phyloP scores from a whole-genome alignment of 2,329 filamentous ascomycete species.

The Sporothrix humicola region DNA sequence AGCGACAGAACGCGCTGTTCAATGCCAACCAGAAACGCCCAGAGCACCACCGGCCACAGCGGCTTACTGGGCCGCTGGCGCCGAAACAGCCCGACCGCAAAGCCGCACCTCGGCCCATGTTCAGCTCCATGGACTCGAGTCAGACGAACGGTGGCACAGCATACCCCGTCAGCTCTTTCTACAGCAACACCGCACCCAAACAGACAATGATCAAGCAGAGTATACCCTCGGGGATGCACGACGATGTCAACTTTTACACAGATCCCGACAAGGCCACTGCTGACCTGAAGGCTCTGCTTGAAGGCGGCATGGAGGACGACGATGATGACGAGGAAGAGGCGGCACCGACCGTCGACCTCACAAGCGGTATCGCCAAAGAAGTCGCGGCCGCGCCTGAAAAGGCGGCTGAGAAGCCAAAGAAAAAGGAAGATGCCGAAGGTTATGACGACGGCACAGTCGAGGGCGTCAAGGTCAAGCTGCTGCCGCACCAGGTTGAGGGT shows the following conservation, averaged over 20 bases:
- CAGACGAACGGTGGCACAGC: conserved; percentile 38
- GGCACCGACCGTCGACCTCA: not conserved
- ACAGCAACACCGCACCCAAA: conserved; percentile 38
- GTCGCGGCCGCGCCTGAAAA: not conserved
- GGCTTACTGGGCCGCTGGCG: conserved; percentile 54
- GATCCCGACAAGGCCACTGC: conserved; percentile 74
- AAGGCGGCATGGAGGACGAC: conserved; percentile 79
- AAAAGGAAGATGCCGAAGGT: conserved; percentile 51
- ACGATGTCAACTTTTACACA: conserved; percentile 57
- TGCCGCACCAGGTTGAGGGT: conserved; percentile 93
- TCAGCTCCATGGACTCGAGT: conserved; percentile 51
- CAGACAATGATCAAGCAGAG: conserved; percentile 20
- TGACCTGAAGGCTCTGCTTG: conserved; percentile 80
- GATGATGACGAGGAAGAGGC: conserved; percentile 59
- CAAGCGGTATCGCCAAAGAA: not conserved
- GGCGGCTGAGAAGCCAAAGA: conserved; percentile 63
- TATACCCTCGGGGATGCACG: conserved; percentile 22
- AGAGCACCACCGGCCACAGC: conserved; percentile 61
- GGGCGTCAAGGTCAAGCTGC: conserved; percentile 82
- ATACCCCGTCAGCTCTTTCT: conserved; percentile 39
- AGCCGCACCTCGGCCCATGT: conserved; percentile 55
- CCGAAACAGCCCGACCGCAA: conserved; percentile 56
- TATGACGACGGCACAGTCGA: conserved; percentile 64
- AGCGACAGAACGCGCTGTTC: conserved; percentile 60
- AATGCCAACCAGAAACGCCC: conserved; percentile 57